Percentiles rank a stretch among this genome's conserved stretches.
phyloP scores from a whole-genome alignment of 1,284 basidiomycete species.

The Trametes pubescens region DNA sequence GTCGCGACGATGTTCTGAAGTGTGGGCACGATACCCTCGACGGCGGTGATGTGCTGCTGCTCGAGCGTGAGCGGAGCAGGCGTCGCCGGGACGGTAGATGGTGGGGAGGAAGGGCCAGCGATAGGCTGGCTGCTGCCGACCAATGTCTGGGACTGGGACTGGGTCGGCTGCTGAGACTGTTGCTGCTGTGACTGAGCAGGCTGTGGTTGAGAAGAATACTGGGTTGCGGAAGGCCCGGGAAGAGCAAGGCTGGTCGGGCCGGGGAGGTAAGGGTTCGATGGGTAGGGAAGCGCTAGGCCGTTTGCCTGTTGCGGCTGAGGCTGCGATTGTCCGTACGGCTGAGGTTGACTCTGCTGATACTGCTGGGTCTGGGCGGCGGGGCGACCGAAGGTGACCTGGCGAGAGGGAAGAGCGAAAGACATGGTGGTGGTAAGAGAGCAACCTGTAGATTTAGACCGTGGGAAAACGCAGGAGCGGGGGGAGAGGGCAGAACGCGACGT shows the following conservation, averaged over 20 bases:
- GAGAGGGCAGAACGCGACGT: constrained; percentile 24
- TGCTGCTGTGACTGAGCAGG: constrained; percentile 24
- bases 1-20: constrained; percentile 99
- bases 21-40: constrained; percentile 94
- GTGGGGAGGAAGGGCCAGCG: constrained; percentile 60
- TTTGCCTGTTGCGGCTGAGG: constrained; percentile 41
- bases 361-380: constrained; percentile 50
- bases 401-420: constrained; percentile 78
- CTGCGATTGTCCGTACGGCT: constrained; percentile 41
- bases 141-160: constrained; percentile 39
- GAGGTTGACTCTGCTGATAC: constrained; percentile 46
- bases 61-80: constrained; percentile 81
- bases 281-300: constrained; percentile 58
- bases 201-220: constrained; percentile 43
- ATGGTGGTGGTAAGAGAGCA: constrained; percentile 44
- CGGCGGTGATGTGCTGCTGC: constrained; percentile 91
- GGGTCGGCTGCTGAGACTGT: constrained; percentile 46
- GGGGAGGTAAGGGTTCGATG: constrained; percentile 51
- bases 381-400: constrained; percentile 79
- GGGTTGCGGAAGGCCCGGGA: constrained; percentile 47
- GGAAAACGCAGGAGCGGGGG: constrained; percentile 39
- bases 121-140: constrained; percentile 40
- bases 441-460: constrained; percentile 40
- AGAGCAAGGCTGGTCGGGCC: constrained; percentile 51
- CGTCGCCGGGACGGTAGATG: constrained; percentile 60